phyloP scores from a whole-genome alignment of 768 basidiomycete species.

The Cystobasidium ongulense region DNA sequence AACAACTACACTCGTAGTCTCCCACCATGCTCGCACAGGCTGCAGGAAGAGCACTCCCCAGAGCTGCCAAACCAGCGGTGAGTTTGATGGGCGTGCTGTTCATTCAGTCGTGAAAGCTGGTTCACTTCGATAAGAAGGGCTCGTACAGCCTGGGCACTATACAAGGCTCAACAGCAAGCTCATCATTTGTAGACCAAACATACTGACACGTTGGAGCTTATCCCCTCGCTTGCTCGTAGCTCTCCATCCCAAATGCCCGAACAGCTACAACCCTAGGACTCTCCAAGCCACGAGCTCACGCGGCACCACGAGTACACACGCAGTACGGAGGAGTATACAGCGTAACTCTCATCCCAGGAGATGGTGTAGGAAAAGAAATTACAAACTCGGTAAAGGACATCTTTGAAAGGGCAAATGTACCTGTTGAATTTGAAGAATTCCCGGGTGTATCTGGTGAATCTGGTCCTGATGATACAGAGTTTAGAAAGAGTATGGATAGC shows the following conservation, averaged over 20 bases:
- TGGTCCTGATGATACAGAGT: constrained; percentile 82
- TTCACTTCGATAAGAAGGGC: too few relatives aligned
- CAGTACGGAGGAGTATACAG: constrained; percentile 92
- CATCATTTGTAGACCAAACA: neutral
- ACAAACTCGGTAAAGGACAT: constrained; percentile 98
- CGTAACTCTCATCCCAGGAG: constrained; percentile 60
- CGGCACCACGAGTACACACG: constrained; percentile 49
- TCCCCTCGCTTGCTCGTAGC: neutral
- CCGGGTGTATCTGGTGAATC: constrained; percentile 73
- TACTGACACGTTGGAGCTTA: neutral
- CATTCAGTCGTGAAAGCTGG: neutral
- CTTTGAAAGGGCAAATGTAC: constrained; percentile 92
- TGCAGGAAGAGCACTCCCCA: constrained; percentile 1
- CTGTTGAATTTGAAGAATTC: constrained; percentile 63
- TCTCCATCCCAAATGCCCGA: constrained; percentile 1
- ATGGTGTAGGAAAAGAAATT: constrained; percentile 94
- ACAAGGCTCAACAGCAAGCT: neutral
- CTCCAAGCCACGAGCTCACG: neutral
- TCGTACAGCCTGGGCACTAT: too few relatives aligned
- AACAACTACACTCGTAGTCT: neutral
- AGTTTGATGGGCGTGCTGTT: neutral
- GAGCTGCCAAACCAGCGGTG: constrained; percentile 19
- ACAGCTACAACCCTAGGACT: constrained; percentile 14
- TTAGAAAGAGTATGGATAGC: constrained; percentile 96
- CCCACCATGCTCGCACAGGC: constrained; percentile 10